These are phyloP conservation scores for Scytalidium sp. DNA, from an alignment of 2,329 filamentous ascomycete species.

Conservation along the genomic window DNA sequence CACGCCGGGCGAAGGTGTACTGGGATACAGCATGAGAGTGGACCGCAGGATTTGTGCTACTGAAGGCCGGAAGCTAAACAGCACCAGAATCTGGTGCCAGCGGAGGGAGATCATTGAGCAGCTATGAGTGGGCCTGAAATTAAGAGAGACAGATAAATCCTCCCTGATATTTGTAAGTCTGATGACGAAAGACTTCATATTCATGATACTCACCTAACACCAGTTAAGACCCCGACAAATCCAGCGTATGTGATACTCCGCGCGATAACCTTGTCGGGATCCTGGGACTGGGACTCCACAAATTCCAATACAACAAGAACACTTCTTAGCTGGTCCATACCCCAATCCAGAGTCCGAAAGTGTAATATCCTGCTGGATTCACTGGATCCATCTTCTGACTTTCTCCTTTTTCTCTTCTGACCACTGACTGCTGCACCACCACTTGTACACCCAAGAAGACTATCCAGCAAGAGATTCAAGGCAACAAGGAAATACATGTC, in stretches of 20 bases:
- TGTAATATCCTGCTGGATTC: slow-evolving; percentile 42
- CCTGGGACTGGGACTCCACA: slow-evolving; percentile 26
- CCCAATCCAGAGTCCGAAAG: slow-evolving; percentile 50
- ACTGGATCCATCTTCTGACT: slow-evolving; percentile 5
- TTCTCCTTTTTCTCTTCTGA: slow-evolving; percentile 11
- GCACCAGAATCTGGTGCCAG: slow-evolving; percentile 49
- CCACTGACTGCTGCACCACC: slow-evolving; percentile 37
- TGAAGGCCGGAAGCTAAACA: slow-evolving; percentile 50
- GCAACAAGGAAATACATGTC: slow-evolving; percentile 58
- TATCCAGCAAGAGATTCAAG: slow-evolving; percentile 61
- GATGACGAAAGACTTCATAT: not conserved
- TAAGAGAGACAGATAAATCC: slow-evolving; percentile 44
- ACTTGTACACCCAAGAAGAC: slow-evolving; percentile 64
- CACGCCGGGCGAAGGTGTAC: slow-evolving; percentile 6
- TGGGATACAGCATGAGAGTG: slow-evolving; percentile 13
- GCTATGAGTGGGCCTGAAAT: slow-evolving; percentile 48
- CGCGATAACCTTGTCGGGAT: slow-evolving; percentile 36
- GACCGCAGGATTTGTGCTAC: slow-evolving; percentile 49
- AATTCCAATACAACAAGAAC: slow-evolving; percentile 37
- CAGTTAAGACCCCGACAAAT: slow-evolving; percentile 48
- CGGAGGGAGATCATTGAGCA: slow-evolving; percentile 34
- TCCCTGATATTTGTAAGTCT: slow-evolving; percentile 21
- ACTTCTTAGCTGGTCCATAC: slow-evolving; percentile 38
- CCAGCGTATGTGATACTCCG: slow-evolving; percentile 48
- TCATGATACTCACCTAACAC: slow-evolving; percentile 34